A percentile compares a stretch with the other conserved stretches of the same genome.
phyloP scores from a whole-genome alignment of 129 eudicot species.

The Flaveria linearis region DNA sequence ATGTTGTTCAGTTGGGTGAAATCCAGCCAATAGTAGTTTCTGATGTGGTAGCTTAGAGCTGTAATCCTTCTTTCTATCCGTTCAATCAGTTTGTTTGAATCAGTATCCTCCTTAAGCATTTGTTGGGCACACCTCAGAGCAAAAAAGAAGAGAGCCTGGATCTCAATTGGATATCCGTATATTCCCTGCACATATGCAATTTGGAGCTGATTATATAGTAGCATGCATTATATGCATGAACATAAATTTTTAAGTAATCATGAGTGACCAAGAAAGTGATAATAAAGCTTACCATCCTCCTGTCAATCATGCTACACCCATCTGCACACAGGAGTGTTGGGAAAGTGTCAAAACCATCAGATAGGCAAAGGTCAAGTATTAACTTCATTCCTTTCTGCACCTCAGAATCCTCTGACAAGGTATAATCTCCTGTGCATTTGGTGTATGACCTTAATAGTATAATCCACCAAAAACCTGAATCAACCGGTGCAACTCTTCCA shows the following conservation, averaged over 20 bases:
- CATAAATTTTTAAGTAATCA: neutral
- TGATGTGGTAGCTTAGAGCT: conserved; percentile 64
- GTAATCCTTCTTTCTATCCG: conserved; percentile 45
- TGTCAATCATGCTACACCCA: conserved; percentile 68
- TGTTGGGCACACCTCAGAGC: conserved; percentile 55
- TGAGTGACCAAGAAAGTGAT: neutral
- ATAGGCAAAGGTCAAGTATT: conserved; percentile 54
- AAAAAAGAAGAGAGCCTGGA: conserved; percentile 65
- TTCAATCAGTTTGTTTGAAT: conserved; percentile 40
- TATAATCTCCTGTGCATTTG: conserved; percentile 43
- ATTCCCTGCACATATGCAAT: conserved; percentile 47
- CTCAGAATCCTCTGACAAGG: conserved; percentile 47
- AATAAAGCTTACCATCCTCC: conserved; percentile 54
- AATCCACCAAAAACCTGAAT: conserved; percentile 82
- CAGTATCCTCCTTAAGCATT: conserved; percentile 50
- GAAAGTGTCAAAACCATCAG: conserved; percentile 70
- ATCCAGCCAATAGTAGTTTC: conserved; percentile 61
- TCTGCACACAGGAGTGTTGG: conserved; percentile 64
- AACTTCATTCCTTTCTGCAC: conserved; percentile 56
- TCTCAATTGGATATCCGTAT: conserved; percentile 65
- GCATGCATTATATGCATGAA: neutral
- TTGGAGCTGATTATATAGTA: conserved; percentile 15
- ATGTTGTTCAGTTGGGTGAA: conserved; percentile 53
- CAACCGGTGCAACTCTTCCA: conserved; percentile 76
- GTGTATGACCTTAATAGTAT: conserved; percentile 56